Evolutionary conservation across 2,329 filamentous ascomycete species (phyloP), one percentile per base, ranked within the genome.

Genomic region (Aspergillus sp.): DNA sequence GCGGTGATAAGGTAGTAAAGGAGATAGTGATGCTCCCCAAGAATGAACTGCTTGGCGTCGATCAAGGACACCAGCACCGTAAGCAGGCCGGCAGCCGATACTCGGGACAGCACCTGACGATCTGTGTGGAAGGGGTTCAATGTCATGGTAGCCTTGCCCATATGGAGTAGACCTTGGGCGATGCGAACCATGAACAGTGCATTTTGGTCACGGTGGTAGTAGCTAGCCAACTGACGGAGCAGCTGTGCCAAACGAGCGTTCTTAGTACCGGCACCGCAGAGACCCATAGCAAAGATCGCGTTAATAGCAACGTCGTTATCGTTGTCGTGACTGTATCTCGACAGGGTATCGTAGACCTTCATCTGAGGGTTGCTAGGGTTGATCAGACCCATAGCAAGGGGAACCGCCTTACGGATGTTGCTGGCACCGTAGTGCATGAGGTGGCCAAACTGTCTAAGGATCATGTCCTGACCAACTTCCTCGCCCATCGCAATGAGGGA

Each of bases 61-160:
- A 99, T 94, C 80, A 99, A 87, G 58, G 93, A 89, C 45, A 99
- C 86, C 42, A 97, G 82, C 21, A 96, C 92, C 11, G 93, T 88
- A 53, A 99, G 82, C 44, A 99, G 81, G 64, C 94, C 93, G 14
- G 91, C 91, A 21, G 93, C 87, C 20, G 92, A 88, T 32, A 99
- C 95, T 57, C 89, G 85, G 2, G 94, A 99, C 50, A 99, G 83
- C 20, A 99, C 90, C 74, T 96, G 91, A 53, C 95, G 89, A 71
- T 99, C 95, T 16, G 93, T 97, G 79, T 99, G 94, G 88, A 99
- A 99, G n/a, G 94, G 94, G 74, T 90, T 97, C 67, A 97, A 83
- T 3, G 91, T 89, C 68, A 99, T 84, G 3, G 94, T 97, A 63
- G 95, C 94, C 80, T 99, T 99, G 77, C 95, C 95, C 92, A 97